These are phyloP conservation scores for Brachypodium distachyon DNA, from an alignment of 202 grass and related monocot genomes.

Conservation along the genomic window DNA sequence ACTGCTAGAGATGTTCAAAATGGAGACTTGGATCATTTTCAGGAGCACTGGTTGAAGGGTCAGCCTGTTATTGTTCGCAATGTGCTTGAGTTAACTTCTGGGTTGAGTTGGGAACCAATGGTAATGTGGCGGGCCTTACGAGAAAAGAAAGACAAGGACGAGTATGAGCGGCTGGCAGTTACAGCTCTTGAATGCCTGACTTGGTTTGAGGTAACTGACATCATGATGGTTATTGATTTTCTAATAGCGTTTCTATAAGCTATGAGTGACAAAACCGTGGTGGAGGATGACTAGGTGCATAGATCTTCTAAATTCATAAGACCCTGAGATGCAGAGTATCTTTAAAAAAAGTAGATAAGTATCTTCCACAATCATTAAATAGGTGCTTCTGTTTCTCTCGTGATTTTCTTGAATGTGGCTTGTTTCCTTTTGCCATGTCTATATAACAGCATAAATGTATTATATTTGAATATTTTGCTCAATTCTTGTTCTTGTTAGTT, in stretches of 20 bases:
- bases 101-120: conserved; percentile 90
- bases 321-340: too few relatives aligned
- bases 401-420: not conserved
- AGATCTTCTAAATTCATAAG: not conserved
- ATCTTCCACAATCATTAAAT: not conserved
- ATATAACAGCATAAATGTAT: too few relatives aligned
- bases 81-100: conserved; percentile 56
- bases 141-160: conserved; percentile 33
- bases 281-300: not conserved
- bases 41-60: conserved; percentile 77
- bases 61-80: conserved; percentile 70
- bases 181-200: conserved; percentile 51
- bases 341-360: not conserved
- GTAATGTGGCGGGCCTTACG: conserved; percentile 90
- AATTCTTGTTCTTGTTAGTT: too few relatives aligned
- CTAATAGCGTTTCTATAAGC: not conserved
- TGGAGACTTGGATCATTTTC: conserved; percentile 52
- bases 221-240: not conserved
- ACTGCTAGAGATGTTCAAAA: conserved; percentile 36
- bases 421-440: not conserved
- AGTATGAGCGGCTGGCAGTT: conserved; percentile 41
- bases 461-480: too few relatives aligned
- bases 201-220: conserved; percentile 44
- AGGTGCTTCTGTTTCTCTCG: not conserved
- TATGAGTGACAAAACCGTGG: not conserved